Evolutionary conservation across 257 asterid genomes (phyloP), one percentile per base, ranked within the genome.

Genomic region (Capsicum rhomboideum): DNA sequence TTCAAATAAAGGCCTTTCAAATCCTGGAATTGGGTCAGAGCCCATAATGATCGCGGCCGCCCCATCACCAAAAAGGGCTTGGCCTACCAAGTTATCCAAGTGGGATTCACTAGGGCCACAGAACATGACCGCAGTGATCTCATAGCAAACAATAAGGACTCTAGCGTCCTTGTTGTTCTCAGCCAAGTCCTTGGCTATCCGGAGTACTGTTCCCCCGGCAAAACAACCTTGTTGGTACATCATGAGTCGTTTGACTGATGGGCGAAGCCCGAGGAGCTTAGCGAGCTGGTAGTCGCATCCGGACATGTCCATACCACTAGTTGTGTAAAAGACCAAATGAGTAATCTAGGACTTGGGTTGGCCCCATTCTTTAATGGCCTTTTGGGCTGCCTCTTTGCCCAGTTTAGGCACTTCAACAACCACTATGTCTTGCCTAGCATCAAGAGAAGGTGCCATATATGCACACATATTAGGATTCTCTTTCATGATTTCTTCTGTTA

Each of bases 291-390:
- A 93, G 92, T 94, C 98, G 13, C 93, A 92, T 14, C 98, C 97
- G 11, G 98, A 96, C 96, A 94, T 94, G 93, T 94, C 97, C 64
- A 93, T 95, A 46, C 98, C 98, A 86, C 93, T 90, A 58, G 95
- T 92, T 83, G 98, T 92, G 85, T 97, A 94, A 85, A 94, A 94
- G 7, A 94, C 83, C 8, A 94, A 80, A 89, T 93, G 98, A 50
- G 94, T 93, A 82, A 94, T 94, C 54, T 90, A 91, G 6, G 98
- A 93, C 17, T 94, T 94, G 8, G 98, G 93, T 86, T 93, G 95
- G 1, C 98, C 97, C 98, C 98, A 93, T 67, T 94, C 98, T 28
- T 91, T 92, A 79, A 93, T 93, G 1, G 98, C 98, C 81, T 90
- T 92, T 71, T 92, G 95, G 74, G 98, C 93, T 0, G 98, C 98